These are phyloP conservation scores for Venturia nashicola DNA, from an alignment of 2,329 filamentous ascomycete genomes.

Conservation along the genomic window DNA sequence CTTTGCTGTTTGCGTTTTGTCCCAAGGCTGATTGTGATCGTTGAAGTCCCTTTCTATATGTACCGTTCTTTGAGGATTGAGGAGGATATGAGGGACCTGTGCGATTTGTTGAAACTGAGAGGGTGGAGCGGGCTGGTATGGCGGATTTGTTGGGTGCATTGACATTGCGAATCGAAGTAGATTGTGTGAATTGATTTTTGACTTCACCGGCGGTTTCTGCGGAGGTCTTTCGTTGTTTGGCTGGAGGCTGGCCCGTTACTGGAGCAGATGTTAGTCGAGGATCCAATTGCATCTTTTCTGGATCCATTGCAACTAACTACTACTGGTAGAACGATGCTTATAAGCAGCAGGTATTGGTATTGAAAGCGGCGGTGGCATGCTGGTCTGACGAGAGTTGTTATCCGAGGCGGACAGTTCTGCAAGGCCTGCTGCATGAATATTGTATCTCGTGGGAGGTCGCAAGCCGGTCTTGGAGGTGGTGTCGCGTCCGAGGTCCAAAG, in stretches of 20 bases:
- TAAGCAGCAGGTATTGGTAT: conserved; percentile 11
- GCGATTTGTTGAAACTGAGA: conserved; percentile 22
- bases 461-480: conserved; percentile 17
- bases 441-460: conserved; percentile 22
- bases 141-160: conserved; percentile 27
- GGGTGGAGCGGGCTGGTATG: background rate
- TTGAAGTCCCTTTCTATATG: background rate
- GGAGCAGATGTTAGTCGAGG: conserved; percentile 1
- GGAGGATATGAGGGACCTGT: background rate
- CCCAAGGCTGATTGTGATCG: conserved; percentile 4
- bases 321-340: conserved; percentile 32
- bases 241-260: conserved; percentile 33
- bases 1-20: background rate
- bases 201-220: conserved; percentile 26
- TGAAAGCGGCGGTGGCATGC: conserved; percentile 32
- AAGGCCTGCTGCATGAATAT: conserved; percentile 23
- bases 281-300: background rate
- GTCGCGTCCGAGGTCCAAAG: background rate
- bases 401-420: conserved; percentile 39
- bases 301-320: background rate
- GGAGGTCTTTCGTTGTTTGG: conserved; percentile 37
- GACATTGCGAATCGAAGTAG: conserved; percentile 29
- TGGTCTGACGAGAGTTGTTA: conserved; percentile 38
- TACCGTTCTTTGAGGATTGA: background rate
- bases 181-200: conserved; percentile 15